Evolutionary conservation across 352 stramenopile species (phyloP).

Genomic region (Elongisporangium prolatum): DNA sequence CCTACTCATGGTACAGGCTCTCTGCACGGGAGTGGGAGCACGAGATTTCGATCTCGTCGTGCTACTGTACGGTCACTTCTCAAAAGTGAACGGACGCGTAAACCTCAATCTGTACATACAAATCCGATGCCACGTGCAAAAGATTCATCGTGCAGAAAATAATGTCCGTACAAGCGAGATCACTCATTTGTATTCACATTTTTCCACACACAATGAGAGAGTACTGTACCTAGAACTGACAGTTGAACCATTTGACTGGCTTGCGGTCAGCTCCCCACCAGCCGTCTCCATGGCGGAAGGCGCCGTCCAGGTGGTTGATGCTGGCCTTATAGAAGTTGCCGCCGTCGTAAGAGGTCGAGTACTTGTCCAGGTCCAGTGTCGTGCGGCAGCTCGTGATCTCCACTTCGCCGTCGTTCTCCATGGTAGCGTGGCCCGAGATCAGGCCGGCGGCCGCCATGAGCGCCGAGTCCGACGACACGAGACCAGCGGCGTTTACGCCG

Average conservation of each 20-base stretch:
- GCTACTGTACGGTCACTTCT: too few species aligned
- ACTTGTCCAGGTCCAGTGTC: conserved; percentile 2
- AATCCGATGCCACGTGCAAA: too few species aligned
- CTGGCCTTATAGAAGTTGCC: conserved; percentile 21
- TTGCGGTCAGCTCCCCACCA: conserved; percentile 23
- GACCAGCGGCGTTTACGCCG: conserved; percentile 12
- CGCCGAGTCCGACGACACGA: conserved; percentile 14
- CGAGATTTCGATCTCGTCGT: too few species aligned
- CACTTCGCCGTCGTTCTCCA: conserved; percentile 23
- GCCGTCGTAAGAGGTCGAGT: conserved; percentile 5
- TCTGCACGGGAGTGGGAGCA: too few species aligned
- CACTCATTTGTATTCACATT: too few species aligned
- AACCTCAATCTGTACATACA: too few species aligned
- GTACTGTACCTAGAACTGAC: conserved; percentile 11
- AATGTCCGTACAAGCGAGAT: too few species aligned
- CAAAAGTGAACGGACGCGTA: too few species aligned
- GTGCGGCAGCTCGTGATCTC: conserved; percentile 21
- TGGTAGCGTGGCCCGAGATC: conserved; percentile 17
- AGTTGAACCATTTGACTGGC: conserved; percentile 31
- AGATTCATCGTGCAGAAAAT: too few species aligned
- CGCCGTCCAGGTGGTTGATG: conserved; percentile 27
- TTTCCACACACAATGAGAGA: too few species aligned
- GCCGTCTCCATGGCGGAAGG: conserved; percentile 21
- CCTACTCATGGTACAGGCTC: too few species aligned
- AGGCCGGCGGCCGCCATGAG: conserved; percentile 6